Evolutionary conservation across 164 flowering plant genomes (phyloP).

Genomic region (Nymphaea colorata): DNA sequence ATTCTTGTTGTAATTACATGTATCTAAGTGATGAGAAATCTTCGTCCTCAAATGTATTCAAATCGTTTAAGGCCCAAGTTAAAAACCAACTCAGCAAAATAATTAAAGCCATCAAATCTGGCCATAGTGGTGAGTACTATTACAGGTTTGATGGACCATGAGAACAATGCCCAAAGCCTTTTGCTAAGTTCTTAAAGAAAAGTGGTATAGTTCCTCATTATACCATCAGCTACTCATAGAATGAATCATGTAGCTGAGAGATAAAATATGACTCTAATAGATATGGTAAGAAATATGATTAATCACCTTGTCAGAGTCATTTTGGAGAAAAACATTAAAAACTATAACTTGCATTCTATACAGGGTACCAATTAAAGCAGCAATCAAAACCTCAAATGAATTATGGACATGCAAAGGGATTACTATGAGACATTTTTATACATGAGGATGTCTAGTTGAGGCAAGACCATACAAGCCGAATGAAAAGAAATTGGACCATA

Average conservation of each 20-base stretch:
- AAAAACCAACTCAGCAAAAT: neutral
- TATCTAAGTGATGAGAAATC: neutral
- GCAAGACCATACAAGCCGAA: constrained; percentile 1
- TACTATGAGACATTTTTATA: constrained; percentile 1
- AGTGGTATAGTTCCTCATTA: constrained; percentile 2
- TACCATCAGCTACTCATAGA: neutral
- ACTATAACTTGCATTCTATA: neutral
- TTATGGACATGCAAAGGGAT: neutral
- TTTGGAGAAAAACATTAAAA: neutral
- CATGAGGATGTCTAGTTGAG: neutral
- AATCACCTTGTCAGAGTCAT: constrained; percentile 1
- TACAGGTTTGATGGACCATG: neutral
- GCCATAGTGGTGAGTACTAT: constrained; percentile 1
- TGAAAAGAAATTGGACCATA: constrained; percentile 2
- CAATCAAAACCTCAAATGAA: constrained; percentile 1
- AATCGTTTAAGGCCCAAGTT: neutral
- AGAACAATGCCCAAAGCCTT: neutral
- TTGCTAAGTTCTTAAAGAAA: neutral
- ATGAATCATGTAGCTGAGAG: constrained; percentile 1
- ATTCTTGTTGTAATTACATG: neutral
- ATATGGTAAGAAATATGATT: constrained; percentile 5
- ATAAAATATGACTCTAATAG: neutral
- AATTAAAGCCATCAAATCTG: neutral
- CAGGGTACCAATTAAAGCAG: constrained; percentile 4
- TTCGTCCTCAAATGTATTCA: neutral